Evolutionary conservation across 306 rosid species (phyloP).

Genomic region (Trichosanthes cucumerina): DNA sequence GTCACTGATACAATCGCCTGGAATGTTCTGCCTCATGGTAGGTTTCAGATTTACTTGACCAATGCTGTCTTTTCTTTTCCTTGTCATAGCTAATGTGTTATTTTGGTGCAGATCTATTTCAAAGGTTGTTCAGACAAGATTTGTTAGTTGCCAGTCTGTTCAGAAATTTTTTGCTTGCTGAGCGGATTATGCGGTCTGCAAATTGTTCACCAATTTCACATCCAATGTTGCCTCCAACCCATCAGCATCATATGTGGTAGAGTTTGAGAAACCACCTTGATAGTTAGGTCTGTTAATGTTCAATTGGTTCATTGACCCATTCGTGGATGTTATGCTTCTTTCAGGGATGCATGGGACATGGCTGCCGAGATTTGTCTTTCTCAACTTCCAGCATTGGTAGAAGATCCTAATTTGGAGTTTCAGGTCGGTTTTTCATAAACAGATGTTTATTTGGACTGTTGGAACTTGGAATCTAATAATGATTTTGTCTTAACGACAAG

Average conservation of each 20-base stretch:
- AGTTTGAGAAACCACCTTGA: slow-evolving; percentile 16
- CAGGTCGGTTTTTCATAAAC: slow-evolving; percentile 34
- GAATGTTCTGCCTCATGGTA: slow-evolving; percentile 99
- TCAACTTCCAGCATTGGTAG: slow-evolving; percentile 84
- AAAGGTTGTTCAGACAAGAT: slow-evolving; percentile 95
- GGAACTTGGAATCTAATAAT: not conserved
- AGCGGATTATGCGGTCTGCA: slow-evolving; percentile 96
- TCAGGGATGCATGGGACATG: slow-evolving; percentile 99
- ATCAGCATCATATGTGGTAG: slow-evolving; percentile 99
- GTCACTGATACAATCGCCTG: slow-evolving; percentile 98
- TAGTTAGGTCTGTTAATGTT: slow-evolving; percentile 11
- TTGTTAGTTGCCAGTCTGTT: slow-evolving; percentile 85
- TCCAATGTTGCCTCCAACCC: slow-evolving; percentile 87
- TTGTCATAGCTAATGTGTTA: slow-evolving; percentile 1
- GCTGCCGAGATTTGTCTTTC: slow-evolving; percentile 99
- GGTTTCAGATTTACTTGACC: slow-evolving; percentile 1
- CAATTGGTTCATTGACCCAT: slow-evolving; percentile 12
- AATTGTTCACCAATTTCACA: slow-evolving; percentile 94
- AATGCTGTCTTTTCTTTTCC: not conserved
- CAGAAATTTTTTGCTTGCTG: slow-evolving; percentile 91
- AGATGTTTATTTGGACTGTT: not conserved
- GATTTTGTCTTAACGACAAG: not conserved
- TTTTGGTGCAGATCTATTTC: slow-evolving; percentile 77
- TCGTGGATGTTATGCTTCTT: slow-evolving; percentile 14
- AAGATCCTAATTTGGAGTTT: slow-evolving; percentile 78